Conservation (phyloP, 495 filamentous ascomycete species). For the Usnea hakonensis region DNA sequence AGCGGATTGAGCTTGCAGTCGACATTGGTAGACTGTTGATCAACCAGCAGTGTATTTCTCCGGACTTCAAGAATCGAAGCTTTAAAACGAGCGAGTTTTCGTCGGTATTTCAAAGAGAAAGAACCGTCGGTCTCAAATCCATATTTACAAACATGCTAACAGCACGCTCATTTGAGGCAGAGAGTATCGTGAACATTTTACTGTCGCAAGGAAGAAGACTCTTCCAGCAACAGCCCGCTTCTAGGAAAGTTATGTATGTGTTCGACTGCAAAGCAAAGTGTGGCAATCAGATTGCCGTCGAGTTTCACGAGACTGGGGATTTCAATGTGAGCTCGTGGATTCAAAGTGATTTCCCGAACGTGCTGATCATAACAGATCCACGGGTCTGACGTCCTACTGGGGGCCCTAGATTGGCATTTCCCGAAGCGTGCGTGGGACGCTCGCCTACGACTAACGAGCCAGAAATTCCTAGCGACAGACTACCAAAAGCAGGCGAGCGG, state of each 20-base stretch:
- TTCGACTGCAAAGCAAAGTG: conserved; percentile 36
- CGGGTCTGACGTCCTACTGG: conserved; percentile 17
- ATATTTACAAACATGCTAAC: conserved; percentile 29
- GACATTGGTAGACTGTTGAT: conserved; percentile 34
- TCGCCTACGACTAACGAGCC: conserved; percentile 7
- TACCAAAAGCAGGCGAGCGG: conserved; percentile 1
- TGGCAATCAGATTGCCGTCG: conserved; percentile 36
- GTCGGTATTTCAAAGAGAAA: conserved; percentile 5
- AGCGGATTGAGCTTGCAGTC: conserved; percentile 29
- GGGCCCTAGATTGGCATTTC: conserved; percentile 36
- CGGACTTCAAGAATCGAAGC: conserved; percentile 12
- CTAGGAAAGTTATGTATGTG: conserved; percentile 41
- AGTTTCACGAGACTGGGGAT: conserved; percentile 38
- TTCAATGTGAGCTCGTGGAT: conserved; percentile 19
- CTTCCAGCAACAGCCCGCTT: conserved; percentile 28
- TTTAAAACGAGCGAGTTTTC: conserved; percentile 14
- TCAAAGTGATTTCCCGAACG: conserved; percentile 2
- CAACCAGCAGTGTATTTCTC: conserved; percentile 7
- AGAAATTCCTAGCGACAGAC: neutral
- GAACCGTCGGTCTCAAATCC: neutral
- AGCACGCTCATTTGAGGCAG: conserved; percentile 31
- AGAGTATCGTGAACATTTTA: conserved; percentile 33
- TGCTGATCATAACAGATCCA: neutral
- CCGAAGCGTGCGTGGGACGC: conserved; percentile 44
- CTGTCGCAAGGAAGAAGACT: conserved; percentile 25